phyloP scores from a whole-genome alignment of 495 filamentous ascomycete genomes.

The Annulohypoxylon nitens region DNA sequence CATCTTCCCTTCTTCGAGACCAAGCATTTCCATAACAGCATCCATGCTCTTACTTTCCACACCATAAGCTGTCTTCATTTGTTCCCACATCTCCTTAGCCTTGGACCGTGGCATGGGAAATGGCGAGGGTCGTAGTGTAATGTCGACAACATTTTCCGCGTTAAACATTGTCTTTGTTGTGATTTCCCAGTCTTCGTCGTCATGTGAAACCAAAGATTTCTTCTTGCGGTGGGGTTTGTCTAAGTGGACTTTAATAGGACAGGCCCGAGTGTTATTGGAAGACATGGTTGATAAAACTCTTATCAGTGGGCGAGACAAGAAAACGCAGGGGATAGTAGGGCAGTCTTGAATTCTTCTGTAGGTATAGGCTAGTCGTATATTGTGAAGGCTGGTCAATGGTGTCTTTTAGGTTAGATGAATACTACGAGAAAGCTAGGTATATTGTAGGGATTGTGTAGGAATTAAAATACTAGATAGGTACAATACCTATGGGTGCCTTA shows the following conservation, averaged over 20 bases:
- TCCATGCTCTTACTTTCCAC: background rate
- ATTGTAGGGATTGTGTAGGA: too few relatives aligned
- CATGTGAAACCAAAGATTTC: too few relatives aligned
- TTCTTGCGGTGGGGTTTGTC: too few relatives aligned
- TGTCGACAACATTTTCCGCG: background rate
- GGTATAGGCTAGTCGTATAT: too few relatives aligned
- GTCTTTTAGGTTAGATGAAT: too few relatives aligned
- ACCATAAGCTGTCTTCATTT: background rate
- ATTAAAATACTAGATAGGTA: too few relatives aligned
- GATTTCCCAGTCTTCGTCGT: background rate
- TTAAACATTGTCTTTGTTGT: background rate
- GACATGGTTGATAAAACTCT: background rate
- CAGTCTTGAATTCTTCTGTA: too few relatives aligned
- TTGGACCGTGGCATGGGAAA: background rate
- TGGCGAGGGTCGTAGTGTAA: background rate
- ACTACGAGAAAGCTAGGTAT: too few relatives aligned
- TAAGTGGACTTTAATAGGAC: too few relatives aligned
- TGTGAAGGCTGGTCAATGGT: too few relatives aligned
- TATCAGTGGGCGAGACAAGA: background rate
- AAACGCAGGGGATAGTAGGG: background rate
- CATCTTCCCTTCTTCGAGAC: background rate
- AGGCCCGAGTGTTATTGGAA: background rate
- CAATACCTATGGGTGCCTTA: background rate
- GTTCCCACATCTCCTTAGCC: constrained; percentile 1
- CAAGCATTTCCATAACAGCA: background rate